Base-by-base conservation (phyloP, 352 stramenopile species). In the Pythium aristosporum region DNA sequence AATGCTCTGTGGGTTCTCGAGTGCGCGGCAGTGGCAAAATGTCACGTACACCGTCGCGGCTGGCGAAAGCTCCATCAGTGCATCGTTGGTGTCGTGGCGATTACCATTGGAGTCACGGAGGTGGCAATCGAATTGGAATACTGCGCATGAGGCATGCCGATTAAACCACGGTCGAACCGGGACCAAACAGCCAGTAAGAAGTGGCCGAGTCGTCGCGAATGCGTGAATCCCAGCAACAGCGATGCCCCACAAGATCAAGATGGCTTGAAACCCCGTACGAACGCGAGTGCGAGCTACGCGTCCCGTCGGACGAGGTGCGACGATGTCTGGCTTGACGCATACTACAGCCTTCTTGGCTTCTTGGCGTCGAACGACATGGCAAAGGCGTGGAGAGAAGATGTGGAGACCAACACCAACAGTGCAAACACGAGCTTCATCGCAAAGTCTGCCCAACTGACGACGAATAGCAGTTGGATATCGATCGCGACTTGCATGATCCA, bases 401-500 rank as follows among this genome's bases (percentile, higher is more conserved):
- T 25, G 18, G 43, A 49, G 43, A 49, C 43, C 13, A 49, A n/a
- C 43, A 49, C 43, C 43, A 49, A 49, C 13, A 49, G 43, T 16
- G 43, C 16, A 49, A 49, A 49, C 16, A 28, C 43, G 43, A 49
- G 43, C 43, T 25, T 49, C 43, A 25, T 49, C n/a, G 43, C 43
- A 28, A 49, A 49, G 43, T 49, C 43, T 13, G 16, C 9, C 43
- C 43, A 49, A n/a, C 43, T 25, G 13, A 49, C 43, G 43, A 49
- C 43, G n/a, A 49, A 49, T n/a, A 49, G 43, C n/a, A 49, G 1
- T 10, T 49, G 43, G 43, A 49, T 49, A 23, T 49, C 43, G n/a
- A n/a, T n/a, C 4, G 43, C 18, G n/a, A 49, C 43, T 28, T 49
- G 43, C 43, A 49, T 49, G 43, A 49, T 49, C 43, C 43, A 49